Base-by-base conservation (phyloP, 2,329 filamentous ascomycete genomes). In the Alternaria gansuensis region DNA sequence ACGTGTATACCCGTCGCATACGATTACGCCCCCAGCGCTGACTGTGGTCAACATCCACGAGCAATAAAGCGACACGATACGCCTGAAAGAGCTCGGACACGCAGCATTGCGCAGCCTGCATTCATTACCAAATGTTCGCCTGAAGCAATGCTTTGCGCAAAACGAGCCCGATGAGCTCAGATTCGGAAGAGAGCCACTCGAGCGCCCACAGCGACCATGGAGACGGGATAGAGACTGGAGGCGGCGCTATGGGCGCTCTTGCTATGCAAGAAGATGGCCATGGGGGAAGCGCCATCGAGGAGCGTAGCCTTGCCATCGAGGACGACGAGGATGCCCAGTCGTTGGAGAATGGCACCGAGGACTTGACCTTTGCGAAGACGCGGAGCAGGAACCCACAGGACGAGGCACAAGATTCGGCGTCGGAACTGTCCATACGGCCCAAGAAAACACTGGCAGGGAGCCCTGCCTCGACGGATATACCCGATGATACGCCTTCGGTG, bases 401-500 rank as follows among this genome's bases (percentile, higher is more conserved):
- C 37, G 59, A 67, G n/a, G 66, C 69, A 5, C 67, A 72, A 9
- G 67, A 66, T 23, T 64, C 65, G 10, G 54, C 59, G 26, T 71
- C 68, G 26, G 67, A 73, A 17, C 45, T 67, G 9, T 56, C 68
- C 5, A 62, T 65, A 21, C 62, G 62, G 8, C 62, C 66, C 5
- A 51, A 36, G 23, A 31, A 57, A 24, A 60, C 58, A 41, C 63
- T 63, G 17, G 69, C 71, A 23, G 87, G 85, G 43, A 96, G 91
- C 71, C 90, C 89, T 7, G 83, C 85, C 50, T 93, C 90, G 13
- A 76, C 88, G 57, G 96, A 92, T 5, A 88, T 87, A 26, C 90
- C 91, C 21, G 93, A 96, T 72, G 91, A 96, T 75, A 89, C 91
- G 8, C 91, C 91, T 24, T 97, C 94, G 17, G 76, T 94, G 52